Evolutionary conservation across 306 rosid species (phyloP), one percentile per base, ranked within the genome.

Genomic region (Lupinus albus): DNA sequence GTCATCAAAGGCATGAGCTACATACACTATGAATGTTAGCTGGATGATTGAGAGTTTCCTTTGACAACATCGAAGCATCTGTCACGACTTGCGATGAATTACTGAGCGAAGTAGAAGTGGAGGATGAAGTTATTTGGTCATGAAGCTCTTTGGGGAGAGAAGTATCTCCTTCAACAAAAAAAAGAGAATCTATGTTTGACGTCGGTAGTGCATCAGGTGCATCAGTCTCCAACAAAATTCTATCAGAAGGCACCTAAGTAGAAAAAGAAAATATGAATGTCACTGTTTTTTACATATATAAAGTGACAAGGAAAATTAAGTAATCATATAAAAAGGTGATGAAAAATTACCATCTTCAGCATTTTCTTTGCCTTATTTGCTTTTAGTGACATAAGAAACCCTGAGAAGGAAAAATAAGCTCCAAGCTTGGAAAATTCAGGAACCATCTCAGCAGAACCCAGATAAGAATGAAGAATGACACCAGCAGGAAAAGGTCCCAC

Each of bases 401-500:
- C 97, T 44, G 97, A 89, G 75, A 89, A 86, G 33, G 98, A 93
- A 80, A 93, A 89, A 73, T 85, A 88, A 35, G 86, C 91, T 71
- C 97, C 97, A 41, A 93, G 87, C 76, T 82, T 73, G 78, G 91
- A 76, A 76, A 93, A 88, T 75, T 87, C 86, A 35, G 93, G 86
- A 74, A 93, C 98, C 97, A 89, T 86, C 85, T 92, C 93, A 46
- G 94, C 94, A 6, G 96, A 93, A 59, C 98, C 96, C 14, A 93
- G 76, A 81, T 80, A 89, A 35, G 98, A 93, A 77, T 93, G 97
- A 76, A 93, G 91, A 79, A 93, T 79, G 38, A 93, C 72, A n/a
- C 98, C 98, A 30, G 91, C 83, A 45, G 98, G 96, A 67, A 93
- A 93, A 42, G 97, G 95, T 7, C 98, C 96, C 72, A 84, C 11